Base-by-base conservation (phyloP, 1,284 basidiomycete genomes). In the Laetiporus sulphureus region DNA sequence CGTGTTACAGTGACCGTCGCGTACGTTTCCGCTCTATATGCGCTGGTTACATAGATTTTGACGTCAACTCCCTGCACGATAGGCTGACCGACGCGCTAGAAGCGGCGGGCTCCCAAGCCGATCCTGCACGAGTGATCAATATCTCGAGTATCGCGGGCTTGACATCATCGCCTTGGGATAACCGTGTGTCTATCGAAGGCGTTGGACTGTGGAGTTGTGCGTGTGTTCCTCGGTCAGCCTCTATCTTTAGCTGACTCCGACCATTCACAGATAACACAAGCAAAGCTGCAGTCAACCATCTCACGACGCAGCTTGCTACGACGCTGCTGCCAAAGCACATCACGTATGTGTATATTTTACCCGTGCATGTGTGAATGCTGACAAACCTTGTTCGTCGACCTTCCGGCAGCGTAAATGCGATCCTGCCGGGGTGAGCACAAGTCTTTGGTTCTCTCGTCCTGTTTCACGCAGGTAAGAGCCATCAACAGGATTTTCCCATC, bases 271-370 rank as follows among this genome's bases (percentile, higher is more conserved):
- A 89, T 54, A 73, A 78, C 48, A 72, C 88, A 2, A 90, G 86
- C 60, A 92, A 92, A 62, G 83, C 83, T 15, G 83, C 83, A 32
- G 83, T 86, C 7, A 90, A 91, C 62, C 88, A 92, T 53, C 75
- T 94, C 25, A 90, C 90, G 2, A 77, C 79, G 21, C 69, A 73
- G 39, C 69, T 93, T 21, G 85, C 91, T 2, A 64, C 78, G 32
- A 84, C 85, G 39, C 71, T 93, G 6, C 77, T 69, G 2, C 68
- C 69, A 11, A 64, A 65, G 19, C 71, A 73, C 48, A 74, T 90
- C 59, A 86, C 79, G 79, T 85, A 61, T 22, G 79, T 66, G 27
- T 15, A 20, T 25, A 30, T n/a, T 21, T 22, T 24, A 1, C 24
- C 30, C 15, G 27, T 37, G 20, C 30, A 13, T 27, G 8, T 27